Base-by-base conservation (phyloP, 208 protist genomes). In the Trypanosoma lewisi region DNA sequence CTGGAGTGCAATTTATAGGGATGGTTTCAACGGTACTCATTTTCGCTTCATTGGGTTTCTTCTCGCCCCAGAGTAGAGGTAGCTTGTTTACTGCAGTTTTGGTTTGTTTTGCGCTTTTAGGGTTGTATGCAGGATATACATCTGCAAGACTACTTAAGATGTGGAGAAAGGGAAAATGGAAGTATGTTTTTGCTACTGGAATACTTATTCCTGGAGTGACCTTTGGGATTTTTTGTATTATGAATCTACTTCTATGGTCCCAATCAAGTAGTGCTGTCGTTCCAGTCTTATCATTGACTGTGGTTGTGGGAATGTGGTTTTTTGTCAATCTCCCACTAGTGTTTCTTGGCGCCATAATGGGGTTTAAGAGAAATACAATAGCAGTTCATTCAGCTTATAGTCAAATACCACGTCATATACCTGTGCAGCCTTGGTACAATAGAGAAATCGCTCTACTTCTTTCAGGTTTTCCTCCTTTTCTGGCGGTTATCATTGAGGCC, bases 401-500 rank as follows among this genome's bases (percentile, higher is more conserved):
- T 66, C 87, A 86, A 67, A 99, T 99, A 28, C 97, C 97, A 14
- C 86, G 98, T 36, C 82, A 98, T 68, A 88, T 99, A 12, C 97
- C 94, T 41, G 59, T 69, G 11, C 78, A 97, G 39, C 60, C 56
- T 12, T 82, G 41, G 64, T 96, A 54, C 87, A 80, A 52, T 86
- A 93, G 70, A 95, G 49, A 48, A 4, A 23, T 34, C 14, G 6
- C 12, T 60, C 28, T 57, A 77, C 55, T 73, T 71, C 53, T 62
- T 44, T 63, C 82, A 31, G 86, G 85, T 68, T 66, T 99, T 11
- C 82, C 99, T 2, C 97, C 98, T 27, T 99, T 99, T 75, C 82
- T 91, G 34, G 97, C 97, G 4, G 87, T 95, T 39, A 99, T 99
- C 59, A 95, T 99, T 45, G 98, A 99, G 88, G 67, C 99, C 11